A percentile compares a stretch with the other conserved stretches of the same genome.
Evolutionary conservation across 345 rosid species (phyloP).

Genomic region (Mangifera indica): DNA sequence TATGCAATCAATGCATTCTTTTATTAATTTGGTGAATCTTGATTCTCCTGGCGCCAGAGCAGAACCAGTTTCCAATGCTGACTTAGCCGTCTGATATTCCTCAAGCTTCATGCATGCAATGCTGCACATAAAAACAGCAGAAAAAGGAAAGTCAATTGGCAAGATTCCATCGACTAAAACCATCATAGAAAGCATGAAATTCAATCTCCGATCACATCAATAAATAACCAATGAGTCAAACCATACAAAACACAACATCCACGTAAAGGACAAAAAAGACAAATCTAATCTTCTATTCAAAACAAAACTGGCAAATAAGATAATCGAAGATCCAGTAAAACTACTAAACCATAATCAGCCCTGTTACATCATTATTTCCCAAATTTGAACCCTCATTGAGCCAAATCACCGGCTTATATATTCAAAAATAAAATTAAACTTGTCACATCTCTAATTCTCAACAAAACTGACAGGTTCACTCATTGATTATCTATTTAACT

Average conservation of each 20-base stretch:
- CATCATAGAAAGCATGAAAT: background rate
- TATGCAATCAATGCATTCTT: slow-evolving; percentile 61
- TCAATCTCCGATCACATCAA: background rate
- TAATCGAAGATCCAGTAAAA: background rate
- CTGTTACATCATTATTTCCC: background rate
- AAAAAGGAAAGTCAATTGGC: background rate
- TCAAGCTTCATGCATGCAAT: slow-evolving; percentile 87
- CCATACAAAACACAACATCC: background rate
- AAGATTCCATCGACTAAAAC: background rate
- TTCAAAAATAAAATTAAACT: background rate
- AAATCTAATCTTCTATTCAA: background rate
- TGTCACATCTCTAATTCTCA: background rate
- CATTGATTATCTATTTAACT: background rate
- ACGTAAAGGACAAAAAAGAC: background rate
- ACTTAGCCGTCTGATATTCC: slow-evolving; percentile 82
- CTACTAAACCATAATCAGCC: background rate
- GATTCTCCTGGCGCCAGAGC: slow-evolving; percentile 51
- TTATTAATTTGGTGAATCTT: slow-evolving; percentile 65
- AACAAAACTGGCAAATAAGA: background rate
- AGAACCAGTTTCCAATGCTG: slow-evolving; percentile 69
- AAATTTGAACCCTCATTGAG: background rate
- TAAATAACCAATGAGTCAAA: background rate
- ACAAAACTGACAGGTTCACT: background rate
- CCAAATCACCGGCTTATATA: too few species aligned
- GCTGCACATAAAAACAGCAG: slow-evolving; percentile 35